phyloP scores from a whole-genome alignment of 805 yeast genomes.

The Yarrowia sp. region DNA sequence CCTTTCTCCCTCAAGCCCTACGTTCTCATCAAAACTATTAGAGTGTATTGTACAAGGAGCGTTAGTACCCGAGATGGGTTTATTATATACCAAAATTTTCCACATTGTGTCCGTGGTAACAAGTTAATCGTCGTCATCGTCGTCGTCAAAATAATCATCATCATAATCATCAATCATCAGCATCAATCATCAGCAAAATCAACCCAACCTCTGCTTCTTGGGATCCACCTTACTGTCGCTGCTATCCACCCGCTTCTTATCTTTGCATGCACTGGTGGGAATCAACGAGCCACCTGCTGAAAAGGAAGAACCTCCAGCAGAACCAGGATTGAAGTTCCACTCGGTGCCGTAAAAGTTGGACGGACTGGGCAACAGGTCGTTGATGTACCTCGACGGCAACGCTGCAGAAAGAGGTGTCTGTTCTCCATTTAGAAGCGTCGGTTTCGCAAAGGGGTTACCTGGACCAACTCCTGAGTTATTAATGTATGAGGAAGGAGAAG shows the following conservation, averaged over 20 bases:
- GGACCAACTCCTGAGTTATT: conserved; percentile 34
- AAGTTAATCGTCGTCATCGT: not conserved
- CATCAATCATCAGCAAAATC: not conserved
- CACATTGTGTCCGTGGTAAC: conserved; percentile 12
- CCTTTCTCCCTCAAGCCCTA: too few relatives aligned
- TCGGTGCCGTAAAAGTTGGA: conserved; percentile 65
- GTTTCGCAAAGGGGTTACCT: conserved; percentile 38
- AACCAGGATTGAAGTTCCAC: conserved; percentile 44
- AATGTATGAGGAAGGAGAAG: conserved; percentile 38
- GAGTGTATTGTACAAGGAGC: conserved; percentile 22
- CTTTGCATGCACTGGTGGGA: conserved; percentile 15
- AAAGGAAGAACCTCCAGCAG: conserved; percentile 30
- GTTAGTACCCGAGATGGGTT: conserved; percentile 6
- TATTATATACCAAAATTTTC: conserved; percentile 7
- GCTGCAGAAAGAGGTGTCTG: conserved; percentile 69
- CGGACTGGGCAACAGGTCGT: conserved; percentile 77
- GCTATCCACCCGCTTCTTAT: conserved; percentile 6
- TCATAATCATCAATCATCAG: not conserved
- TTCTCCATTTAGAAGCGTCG: conserved; percentile 45
- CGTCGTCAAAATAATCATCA: not conserved
- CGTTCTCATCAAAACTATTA: not conserved
- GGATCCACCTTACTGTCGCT: not conserved
- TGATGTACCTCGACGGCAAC: conserved; percentile 65
- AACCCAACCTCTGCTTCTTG: conserved; percentile 9
- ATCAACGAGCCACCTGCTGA: conserved; percentile 19